Evolutionary conservation across 345 rosid genomes (phyloP).

Genomic region (Eutrema heterophyllum): DNA sequence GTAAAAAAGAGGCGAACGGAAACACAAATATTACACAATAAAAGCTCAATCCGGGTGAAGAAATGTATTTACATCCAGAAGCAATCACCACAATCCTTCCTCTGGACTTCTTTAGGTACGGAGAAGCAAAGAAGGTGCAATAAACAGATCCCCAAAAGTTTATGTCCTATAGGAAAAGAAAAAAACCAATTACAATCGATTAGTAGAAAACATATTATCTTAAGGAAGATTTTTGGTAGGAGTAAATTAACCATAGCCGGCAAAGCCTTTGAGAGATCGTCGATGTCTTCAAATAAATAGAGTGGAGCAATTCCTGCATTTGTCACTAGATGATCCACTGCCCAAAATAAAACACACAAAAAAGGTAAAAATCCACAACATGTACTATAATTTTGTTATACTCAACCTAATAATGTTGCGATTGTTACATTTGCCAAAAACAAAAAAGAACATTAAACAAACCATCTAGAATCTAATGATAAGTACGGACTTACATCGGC

Average conservation of each 20-base stretch:
- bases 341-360: not conserved
- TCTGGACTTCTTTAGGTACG: slow-evolving; percentile 37
- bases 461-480: not conserved
- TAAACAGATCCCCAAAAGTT: slow-evolving; percentile 56
- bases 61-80: slow-evolving; percentile 41
- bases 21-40: slow-evolving; percentile 31
- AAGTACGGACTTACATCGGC: slow-evolving; percentile 33
- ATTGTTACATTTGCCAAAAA: too few relatives aligned
- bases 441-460: too few relatives aligned
- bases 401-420: not conserved
- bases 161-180: slow-evolving; percentile 33
- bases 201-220: not conserved
- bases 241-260: slow-evolving; percentile 43
- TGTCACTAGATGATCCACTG: slow-evolving; percentile 71
- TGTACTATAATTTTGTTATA: not conserved
- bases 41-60: slow-evolving; percentile 41
- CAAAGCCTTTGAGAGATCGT: slow-evolving; percentile 35
- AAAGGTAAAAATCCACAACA: not conserved
- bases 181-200: not conserved
- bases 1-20: not conserved
- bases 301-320: slow-evolving; percentile 52
- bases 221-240: not conserved
- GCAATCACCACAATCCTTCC: slow-evolving; percentile 47
- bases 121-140: slow-evolving; percentile 36
- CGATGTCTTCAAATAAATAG: slow-evolving; percentile 46